A percentile compares a stretch with the other conserved stretches of the same genome.
Evolutionary conservation across 345 rosid genomes (phyloP).

Genomic region (Mangifera indica): DNA sequence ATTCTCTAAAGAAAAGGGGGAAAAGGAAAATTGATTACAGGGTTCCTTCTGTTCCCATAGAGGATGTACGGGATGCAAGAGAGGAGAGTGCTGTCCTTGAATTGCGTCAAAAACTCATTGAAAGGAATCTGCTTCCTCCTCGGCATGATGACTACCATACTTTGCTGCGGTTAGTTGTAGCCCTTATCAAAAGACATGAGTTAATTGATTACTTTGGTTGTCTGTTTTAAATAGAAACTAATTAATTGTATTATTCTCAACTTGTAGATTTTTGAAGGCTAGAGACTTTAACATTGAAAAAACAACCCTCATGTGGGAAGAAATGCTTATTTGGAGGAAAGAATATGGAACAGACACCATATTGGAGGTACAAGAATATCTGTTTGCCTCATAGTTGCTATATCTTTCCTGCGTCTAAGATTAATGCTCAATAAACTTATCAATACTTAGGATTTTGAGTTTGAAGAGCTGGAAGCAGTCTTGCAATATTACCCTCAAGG

Average conservation of each 20-base stretch:
- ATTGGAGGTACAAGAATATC: constrained; percentile 51
- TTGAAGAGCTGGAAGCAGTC: constrained; percentile 89
- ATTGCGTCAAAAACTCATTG: constrained; percentile 67
- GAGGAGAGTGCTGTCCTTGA: constrained; percentile 76
- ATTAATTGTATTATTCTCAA: constrained; percentile 5
- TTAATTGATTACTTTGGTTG: constrained; percentile 10
- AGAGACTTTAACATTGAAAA: constrained; percentile 75
- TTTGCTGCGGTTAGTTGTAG: constrained; percentile 61
- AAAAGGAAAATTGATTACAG: constrained; percentile 83
- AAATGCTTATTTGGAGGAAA: constrained; percentile 93
- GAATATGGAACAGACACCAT: constrained; percentile 83
- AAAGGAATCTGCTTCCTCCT: constrained; percentile 65
- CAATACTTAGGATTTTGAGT: constrained; percentile 70
- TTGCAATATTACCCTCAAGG: constrained; percentile 92
- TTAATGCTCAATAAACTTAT: not conserved
- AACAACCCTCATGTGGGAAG: constrained; percentile 94
- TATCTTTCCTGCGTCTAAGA: not conserved
- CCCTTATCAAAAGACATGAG: not conserved
- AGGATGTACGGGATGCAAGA: constrained; percentile 82
- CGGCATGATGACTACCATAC: constrained; percentile 89
- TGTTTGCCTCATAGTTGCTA: constrained; percentile 5
- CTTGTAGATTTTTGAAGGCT: constrained; percentile 86
- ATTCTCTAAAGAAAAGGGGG: constrained; percentile 90
- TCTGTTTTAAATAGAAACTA: constrained; percentile 7
- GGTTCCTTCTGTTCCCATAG: constrained; percentile 72